Percentiles rank a stretch among this genome's conserved stretches.
These are phyloP conservation scores for Phoma sp. DNA, from an alignment of 2,329 filamentous ascomycete genomes.

Conservation along the genomic window DNA sequence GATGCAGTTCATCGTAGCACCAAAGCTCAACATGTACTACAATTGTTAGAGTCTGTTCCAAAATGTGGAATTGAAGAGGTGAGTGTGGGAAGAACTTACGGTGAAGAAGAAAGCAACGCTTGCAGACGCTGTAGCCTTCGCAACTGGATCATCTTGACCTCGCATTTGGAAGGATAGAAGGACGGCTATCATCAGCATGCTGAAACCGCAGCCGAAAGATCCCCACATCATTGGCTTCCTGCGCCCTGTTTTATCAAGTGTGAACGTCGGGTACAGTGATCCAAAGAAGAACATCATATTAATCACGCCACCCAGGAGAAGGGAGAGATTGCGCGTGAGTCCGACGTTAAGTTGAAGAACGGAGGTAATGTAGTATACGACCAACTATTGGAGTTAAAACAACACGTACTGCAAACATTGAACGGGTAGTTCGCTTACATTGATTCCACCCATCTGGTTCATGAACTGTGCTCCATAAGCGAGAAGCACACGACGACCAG, in stretches of 20 bases:
- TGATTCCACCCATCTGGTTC: slow-evolving; percentile 51
- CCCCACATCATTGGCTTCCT: slow-evolving; percentile 45
- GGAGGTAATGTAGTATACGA: slow-evolving; percentile 54
- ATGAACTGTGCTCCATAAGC: slow-evolving; percentile 52
- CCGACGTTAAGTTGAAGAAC: slow-evolving; percentile 58
- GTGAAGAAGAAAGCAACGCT: slow-evolving; percentile 61
- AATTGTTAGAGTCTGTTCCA: too few relatives aligned
- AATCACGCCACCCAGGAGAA: slow-evolving; percentile 57
- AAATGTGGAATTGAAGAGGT: too few relatives aligned
- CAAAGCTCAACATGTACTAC: slow-evolving; percentile 37
- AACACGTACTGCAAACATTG: too few relatives aligned
- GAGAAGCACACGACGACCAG: slow-evolving; percentile 49
- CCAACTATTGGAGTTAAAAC: slow-evolving; percentile 1
- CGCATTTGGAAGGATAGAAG: slow-evolving; percentile 53
- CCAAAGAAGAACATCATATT: slow-evolving; percentile 43
- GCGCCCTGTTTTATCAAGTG: slow-evolving; percentile 41
- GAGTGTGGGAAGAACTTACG: slow-evolving; percentile 33
- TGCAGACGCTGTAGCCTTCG: slow-evolving; percentile 53
- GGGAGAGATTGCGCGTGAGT: slow-evolving; percentile 52
- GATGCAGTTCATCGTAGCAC: slow-evolving; percentile 41
- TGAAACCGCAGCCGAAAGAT: slow-evolving; percentile 39
- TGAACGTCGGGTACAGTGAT: slow-evolving; percentile 50
- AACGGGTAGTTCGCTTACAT: slow-evolving; percentile 24
- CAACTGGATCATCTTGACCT: slow-evolving; percentile 33
- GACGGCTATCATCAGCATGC: slow-evolving; percentile 45